Base-by-base conservation (phyloP, 257 asterid species). In the Jasminum sambac region DNA sequence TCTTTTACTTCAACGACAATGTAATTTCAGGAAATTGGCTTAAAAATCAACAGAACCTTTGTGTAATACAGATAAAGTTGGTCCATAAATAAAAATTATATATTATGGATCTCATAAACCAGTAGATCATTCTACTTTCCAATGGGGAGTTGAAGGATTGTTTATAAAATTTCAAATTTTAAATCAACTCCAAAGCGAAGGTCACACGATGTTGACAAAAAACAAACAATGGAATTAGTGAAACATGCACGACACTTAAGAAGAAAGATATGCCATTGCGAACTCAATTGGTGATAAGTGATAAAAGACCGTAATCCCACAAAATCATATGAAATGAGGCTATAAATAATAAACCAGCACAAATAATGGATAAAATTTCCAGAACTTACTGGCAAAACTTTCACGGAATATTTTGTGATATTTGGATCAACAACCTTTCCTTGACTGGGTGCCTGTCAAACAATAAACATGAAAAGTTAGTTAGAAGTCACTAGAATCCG, bases 341-440 rank as follows among this genome's bases (percentile, higher is more conserved):
- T 26, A 21, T 5, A 16, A 52, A 67, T 64, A 40, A 63, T 12
- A 38, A 55, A 40, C 24, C 2, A 26, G 60, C 12, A 63, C n/a
- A 40, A 40, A 61, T 34, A 23, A 0, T 41, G 58, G 52, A 59
- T n/a, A 64, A 48, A 74, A 44, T 25, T 57, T 66, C 68, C 61
- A 50, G 68, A 74, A 83, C 97, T 89, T 83, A 93, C 98, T 11
- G 97, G 95, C 77, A 93, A 80, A 72, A 93, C 92, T 82, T 81
- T 84, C 63, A 86, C 92, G 1, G 97, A 71, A 74, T 93, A 93
- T 75, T 86, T 90, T 63, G 90, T 89, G 71, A 79, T 74, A 82
- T 81, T 93, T 61, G 90, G 95, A 81, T 90, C 98, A 78, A 78
- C 83, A 69, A 63, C 83, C 77, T 74, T 87, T 69, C 86, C 96